Base-by-base conservation (phyloP, 768 basidiomycete genomes). In the Pleurotus cornucopiae region DNA sequence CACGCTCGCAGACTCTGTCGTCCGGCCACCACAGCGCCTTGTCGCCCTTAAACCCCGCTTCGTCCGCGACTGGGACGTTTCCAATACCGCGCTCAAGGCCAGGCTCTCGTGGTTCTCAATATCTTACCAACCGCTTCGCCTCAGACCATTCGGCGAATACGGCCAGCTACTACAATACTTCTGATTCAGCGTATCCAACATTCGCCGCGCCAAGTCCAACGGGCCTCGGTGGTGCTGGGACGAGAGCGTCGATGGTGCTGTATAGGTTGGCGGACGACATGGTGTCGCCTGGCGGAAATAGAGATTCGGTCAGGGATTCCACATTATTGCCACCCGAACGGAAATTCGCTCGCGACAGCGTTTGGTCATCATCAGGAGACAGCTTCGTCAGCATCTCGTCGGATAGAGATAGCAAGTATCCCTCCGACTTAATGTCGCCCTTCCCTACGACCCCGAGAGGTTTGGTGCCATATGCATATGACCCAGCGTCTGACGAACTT, bases 401-500 rank as follows among this genome's bases (percentile, higher is more conserved):
- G 18, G 83, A 86, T 44, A 38, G 51, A 23, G 51, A 52, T 13
- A 85, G 84, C 7, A 89, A 89, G 66, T 91, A 88, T 64, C 88
- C 88, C 1, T 60, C 67, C 1, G 69, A 69, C 14, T 56, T 67
- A 25, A 59, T 62, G 2, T 53, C 60, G 12, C 53, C 49, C 12
- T 52, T 57, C 20, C 13, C 46, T 7, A 6, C 52, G 0, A 55
- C 30, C 25, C 66, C 67, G 5, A 61, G 75, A 1, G 77, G 76
- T 0, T 71, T 90, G 26, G 71, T 89, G 0, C 80, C 89, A 1
- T 91, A 89, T 63, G 86, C 76, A 11, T 89, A 87, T 63, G 87
- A 89, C 62, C 89, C 88, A 0, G 73, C 71, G 3, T 38, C 72
- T 14, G 88, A 89, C 62, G 72, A 76, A 59, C 68, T 76, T 57